These are phyloP conservation scores for Pythium vanterpoolii DNA, from an alignment of 352 stramenopile species.

Conservation along the genomic window DNA sequence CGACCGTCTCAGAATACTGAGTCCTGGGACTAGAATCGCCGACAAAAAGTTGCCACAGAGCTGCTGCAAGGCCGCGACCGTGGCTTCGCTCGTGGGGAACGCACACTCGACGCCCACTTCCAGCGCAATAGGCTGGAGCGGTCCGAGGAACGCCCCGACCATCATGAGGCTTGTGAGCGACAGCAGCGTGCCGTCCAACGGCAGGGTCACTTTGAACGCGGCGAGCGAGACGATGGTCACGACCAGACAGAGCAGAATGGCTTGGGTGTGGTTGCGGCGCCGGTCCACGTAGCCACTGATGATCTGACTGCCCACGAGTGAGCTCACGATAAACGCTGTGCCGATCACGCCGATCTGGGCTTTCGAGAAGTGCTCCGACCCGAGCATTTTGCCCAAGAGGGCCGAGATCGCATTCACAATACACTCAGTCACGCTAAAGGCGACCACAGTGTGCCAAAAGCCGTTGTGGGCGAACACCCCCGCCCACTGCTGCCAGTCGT, in stretches of 20 bases:
- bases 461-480: conserved; percentile 57
- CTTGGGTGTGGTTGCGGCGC: conserved; percentile 52
- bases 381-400: conserved; percentile 66
- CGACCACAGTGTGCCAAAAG: conserved; percentile 59
- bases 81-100: conserved; percentile 72
- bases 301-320: conserved; percentile 60
- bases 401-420: conserved; percentile 70
- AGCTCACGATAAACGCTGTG: conserved; percentile 67
- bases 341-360: conserved; percentile 60
- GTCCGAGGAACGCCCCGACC: conserved; percentile 52
- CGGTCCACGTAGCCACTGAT: conserved; percentile 66
- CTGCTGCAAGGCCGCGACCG: conserved; percentile 69
- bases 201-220: conserved; percentile 43
- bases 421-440: conserved; percentile 67
- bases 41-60: conserved; percentile 78
- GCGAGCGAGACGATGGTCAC: conserved; percentile 40
- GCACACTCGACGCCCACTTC: conserved; percentile 72
- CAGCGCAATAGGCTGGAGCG: conserved; percentile 64
- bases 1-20: conserved; percentile 41
- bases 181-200: conserved; percentile 30
- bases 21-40: conserved; percentile 47
- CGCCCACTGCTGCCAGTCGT: conserved; percentile 71
- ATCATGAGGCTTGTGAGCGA: conserved; percentile 47
- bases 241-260: conserved; percentile 52
- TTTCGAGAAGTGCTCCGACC: conserved; percentile 57